Percentiles rank a stretch among this genome's conserved stretches.
phyloP scores from a whole-genome alignment of 305 asterid genomes.

The Rubia balearica region DNA sequence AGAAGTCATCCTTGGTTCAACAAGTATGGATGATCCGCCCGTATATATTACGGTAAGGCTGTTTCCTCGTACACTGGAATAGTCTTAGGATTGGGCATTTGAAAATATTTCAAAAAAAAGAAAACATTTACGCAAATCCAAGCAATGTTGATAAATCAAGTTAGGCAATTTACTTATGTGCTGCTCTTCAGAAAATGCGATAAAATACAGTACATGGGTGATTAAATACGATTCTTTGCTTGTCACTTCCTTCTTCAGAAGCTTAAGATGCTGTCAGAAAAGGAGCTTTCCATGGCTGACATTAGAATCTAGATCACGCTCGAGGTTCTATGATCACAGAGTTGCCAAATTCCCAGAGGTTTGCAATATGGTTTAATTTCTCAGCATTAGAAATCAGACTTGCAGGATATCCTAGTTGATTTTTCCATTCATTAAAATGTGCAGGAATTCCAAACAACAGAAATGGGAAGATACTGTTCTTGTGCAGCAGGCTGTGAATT shows the following conservation, averaged over 20 bases:
- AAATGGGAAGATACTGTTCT: neutral
- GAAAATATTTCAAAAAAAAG: neutral
- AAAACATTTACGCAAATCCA: neutral
- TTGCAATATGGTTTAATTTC: neutral
- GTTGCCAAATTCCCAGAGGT: constrained; percentile 4
- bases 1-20: constrained; percentile 93
- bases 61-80: neutral
- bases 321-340: constrained; percentile 11
- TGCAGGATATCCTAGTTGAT: neutral
- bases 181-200: neutral
- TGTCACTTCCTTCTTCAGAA: constrained; percentile 38
- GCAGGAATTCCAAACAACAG: neutral
- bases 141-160: neutral
- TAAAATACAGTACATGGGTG: neutral
- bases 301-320: constrained; percentile 26
- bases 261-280: constrained; percentile 69
- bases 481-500: constrained; percentile 1
- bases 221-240: neutral
- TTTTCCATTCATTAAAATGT: neutral
- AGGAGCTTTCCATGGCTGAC: constrained; percentile 39
- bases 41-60: constrained; percentile 66
- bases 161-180: neutral
- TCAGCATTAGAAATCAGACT: neutral
- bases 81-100: neutral
- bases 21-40: constrained; percentile 87